phyloP scores from a whole-genome alignment of 2,329 filamentous ascomycete species.

The Conoideocrella luteorostrata region DNA sequence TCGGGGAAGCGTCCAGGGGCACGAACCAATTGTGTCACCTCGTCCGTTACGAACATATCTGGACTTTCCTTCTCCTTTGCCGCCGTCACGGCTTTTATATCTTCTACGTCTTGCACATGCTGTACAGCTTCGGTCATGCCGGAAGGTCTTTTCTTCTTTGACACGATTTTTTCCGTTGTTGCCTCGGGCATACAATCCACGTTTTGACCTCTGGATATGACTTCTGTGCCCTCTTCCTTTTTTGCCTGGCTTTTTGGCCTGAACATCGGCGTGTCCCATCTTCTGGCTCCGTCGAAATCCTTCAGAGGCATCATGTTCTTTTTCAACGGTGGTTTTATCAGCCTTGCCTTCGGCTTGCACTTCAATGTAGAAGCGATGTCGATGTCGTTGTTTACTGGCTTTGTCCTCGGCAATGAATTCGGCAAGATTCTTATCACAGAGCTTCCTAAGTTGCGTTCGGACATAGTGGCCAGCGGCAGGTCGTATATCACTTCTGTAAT shows the following conservation, averaged over 20 bases:
- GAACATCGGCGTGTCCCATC: too few species aligned
- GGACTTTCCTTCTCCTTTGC: too few species aligned
- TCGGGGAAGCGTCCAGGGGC: constrained; percentile 23
- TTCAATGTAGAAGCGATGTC: constrained; percentile 25
- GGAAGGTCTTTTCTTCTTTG: too few species aligned
- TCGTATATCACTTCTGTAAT: too few species aligned
- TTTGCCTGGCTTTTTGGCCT: too few species aligned
- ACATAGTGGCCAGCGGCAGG: constrained; percentile 13
- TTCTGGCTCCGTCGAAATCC: neutral
- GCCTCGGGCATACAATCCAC: too few species aligned
- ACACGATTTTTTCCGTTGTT: too few species aligned
- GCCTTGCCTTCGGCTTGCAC: constrained; percentile 10
- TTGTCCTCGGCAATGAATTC: constrained; percentile 22
- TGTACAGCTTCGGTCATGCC: too few species aligned
- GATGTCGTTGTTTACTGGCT: constrained; percentile 13
- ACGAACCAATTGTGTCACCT: constrained; percentile 9
- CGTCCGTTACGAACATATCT: constrained; percentile 5
- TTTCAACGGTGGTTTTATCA: constrained; percentile 11
- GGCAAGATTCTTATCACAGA: constrained; percentile 15
- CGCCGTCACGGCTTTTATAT: too few species aligned
- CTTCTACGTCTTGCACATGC: too few species aligned
- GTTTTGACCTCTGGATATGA: too few species aligned
- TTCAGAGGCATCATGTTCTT: neutral
- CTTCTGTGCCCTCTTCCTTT: too few species aligned
- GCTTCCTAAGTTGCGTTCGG: constrained; percentile 12